phyloP scores from a whole-genome alignment of 352 stramenopile species.

The Phytopythium oedochilum region DNA sequence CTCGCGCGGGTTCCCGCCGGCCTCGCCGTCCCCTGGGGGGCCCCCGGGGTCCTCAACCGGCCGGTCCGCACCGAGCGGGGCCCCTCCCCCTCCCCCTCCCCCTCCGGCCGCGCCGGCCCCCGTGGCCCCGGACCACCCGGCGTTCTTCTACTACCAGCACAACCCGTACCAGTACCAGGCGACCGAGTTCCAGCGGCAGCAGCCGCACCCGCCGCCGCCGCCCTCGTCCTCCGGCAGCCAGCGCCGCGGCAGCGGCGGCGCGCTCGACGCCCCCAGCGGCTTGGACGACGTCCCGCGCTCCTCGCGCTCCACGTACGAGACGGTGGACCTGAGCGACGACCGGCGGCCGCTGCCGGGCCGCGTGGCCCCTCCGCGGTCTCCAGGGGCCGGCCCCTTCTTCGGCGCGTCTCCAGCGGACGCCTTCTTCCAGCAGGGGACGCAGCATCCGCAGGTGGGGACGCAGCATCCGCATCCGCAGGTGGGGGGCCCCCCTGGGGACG shows the following conservation, averaged over 20 bases:
- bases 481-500: slow-evolving; percentile 4
- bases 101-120: not conserved
- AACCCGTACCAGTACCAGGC: slow-evolving; percentile 7
- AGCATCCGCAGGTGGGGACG: slow-evolving; percentile 9
- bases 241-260: not conserved
- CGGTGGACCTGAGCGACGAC: slow-evolving; percentile 36
- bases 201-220: not conserved
- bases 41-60: slow-evolving; percentile 25
- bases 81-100: no score
- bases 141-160: slow-evolving; percentile 31
- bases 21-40: not conserved
- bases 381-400: slow-evolving; percentile 2
- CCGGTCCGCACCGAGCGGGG: slow-evolving; percentile 6
- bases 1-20: not conserved
- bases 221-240: slow-evolving; percentile 10
- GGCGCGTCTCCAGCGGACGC: slow-evolving; percentile 4
- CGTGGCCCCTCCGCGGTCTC: slow-evolving; percentile 3
- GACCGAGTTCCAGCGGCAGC: slow-evolving; percentile 8
- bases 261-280: slow-evolving; percentile 1
- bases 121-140: slow-evolving; percentile 13
- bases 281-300: slow-evolving; percentile 29
- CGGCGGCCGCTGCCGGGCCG: slow-evolving; percentile 2
- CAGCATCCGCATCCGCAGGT: slow-evolving; percentile 6
- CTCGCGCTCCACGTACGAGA: slow-evolving; percentile 35
- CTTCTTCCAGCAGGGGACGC: slow-evolving; percentile 7